Evolutionary conservation across 1,139 yeast genomes (phyloP).

Genomic region (Kodamaea suecica): DNA sequence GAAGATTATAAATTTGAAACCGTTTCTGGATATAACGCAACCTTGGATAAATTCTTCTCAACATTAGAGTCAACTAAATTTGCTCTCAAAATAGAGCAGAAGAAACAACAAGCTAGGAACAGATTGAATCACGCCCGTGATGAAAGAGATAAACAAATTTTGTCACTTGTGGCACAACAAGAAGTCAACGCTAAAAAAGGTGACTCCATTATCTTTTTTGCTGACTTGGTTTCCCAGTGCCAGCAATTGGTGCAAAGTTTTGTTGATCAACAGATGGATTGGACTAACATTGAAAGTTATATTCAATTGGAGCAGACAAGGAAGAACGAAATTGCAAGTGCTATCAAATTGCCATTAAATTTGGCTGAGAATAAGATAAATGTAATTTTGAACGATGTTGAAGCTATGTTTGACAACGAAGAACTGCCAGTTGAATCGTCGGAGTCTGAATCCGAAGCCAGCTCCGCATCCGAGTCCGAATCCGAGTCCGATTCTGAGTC

Average conservation of each 20-base stretch:
- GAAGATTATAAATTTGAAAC: conserved; percentile 33
- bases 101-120: conserved; percentile 69
- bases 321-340: conserved; percentile 60
- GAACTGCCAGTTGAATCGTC: conserved; percentile 16
- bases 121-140: conserved; percentile 70
- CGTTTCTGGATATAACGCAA: conserved; percentile 66
- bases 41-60: conserved; percentile 82
- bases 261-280: conserved; percentile 86
- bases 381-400: conserved; percentile 52
- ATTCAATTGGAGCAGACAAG: conserved; percentile 67
- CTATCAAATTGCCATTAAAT: conserved; percentile 67
- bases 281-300: conserved; percentile 82
- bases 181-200: conserved; percentile 66
- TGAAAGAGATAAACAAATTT: conserved; percentile 72
- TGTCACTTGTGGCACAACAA: conserved; percentile 64
- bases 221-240: conserved; percentile 71
- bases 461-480: conserved; percentile 28
- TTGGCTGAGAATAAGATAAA: conserved; percentile 67
- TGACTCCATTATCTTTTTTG: conserved; percentile 64
- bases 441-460: conserved; percentile 21
- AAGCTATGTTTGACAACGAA: conserved; percentile 25
- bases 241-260: conserved; percentile 62
- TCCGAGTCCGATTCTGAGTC: conserved; percentile 26
- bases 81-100: conserved; percentile 69
- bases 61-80: conserved; percentile 80